A percentile compares a stretch with the other conserved stretches of the same genome.
Conservation (phyloP, 2,329 filamentous ascomycete species). For the Xylariales sp. region DNA sequence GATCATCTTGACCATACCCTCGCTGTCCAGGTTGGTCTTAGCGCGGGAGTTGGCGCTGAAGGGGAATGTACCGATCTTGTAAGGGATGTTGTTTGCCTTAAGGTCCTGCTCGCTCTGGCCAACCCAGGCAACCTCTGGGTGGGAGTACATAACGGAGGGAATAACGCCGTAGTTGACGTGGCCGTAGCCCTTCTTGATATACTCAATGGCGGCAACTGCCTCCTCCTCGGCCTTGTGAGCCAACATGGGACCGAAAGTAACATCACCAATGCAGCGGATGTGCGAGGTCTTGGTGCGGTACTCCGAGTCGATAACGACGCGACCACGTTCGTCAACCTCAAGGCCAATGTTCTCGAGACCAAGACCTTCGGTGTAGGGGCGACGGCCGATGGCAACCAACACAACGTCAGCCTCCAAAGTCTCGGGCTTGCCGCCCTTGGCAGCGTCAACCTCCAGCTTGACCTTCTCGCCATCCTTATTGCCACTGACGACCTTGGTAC, state of each 20-base stretch:
- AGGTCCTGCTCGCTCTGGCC: constrained; percentile 96
- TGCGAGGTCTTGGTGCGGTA: constrained; percentile 97
- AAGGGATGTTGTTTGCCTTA: constrained; percentile 84
- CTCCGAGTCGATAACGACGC: constrained; percentile 95
- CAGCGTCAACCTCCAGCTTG: constrained; percentile 80
- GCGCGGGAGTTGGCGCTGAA: constrained; percentile 98
- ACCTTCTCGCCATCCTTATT: constrained; percentile 75
- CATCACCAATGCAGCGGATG: constrained; percentile 94
- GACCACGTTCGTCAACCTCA: constrained; percentile 87
- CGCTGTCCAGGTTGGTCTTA: constrained; percentile 96
- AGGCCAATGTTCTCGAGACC: constrained; percentile 92
- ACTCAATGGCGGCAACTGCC: constrained; percentile 89
- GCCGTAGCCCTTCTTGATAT: constrained; percentile 95
- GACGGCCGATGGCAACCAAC: constrained; percentile 91
- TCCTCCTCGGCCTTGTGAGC: constrained; percentile 99
- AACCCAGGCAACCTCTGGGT: constrained; percentile 98
- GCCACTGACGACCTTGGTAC: constrained; percentile 89
- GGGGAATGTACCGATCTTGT: constrained; percentile 90
- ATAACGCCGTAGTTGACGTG: constrained; percentile 99
- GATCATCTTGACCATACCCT: constrained; percentile 96
- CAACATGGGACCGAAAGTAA: constrained; percentile 97
- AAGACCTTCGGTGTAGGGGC: constrained; percentile 88
- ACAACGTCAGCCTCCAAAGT: constrained; percentile 91
- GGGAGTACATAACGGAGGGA: constrained; percentile 98
- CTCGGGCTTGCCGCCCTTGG: constrained; percentile 95